Evolutionary conservation across 257 asterid genomes (phyloP), one percentile per base, ranked within the genome.

Genomic region (Lavandula angustifolia): DNA sequence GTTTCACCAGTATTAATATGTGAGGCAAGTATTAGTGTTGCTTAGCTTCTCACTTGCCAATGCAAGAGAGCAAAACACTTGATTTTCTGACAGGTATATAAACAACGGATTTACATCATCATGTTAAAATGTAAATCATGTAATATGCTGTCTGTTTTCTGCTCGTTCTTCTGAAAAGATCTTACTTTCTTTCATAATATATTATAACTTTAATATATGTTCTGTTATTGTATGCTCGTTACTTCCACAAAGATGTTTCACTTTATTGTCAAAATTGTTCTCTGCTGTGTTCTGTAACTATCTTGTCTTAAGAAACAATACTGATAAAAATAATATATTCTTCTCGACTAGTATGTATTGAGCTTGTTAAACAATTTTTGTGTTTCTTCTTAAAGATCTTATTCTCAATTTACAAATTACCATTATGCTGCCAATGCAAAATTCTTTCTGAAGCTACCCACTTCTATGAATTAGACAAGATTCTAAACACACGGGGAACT

Each of bases 11-110:
- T 18, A 33, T 3, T 32, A 55, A 53, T 9, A 44, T 49, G 10
- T 55, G 44, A 54, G 43, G 71, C 54, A 29, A 55, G n/a, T 32
- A 12, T 12, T 31, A 54, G 35, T 55, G 8, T 17, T 44, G 8
- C 43, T 46, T 46, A 41, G 34, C 37, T 41, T 60, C 40, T 17
- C 2, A 22, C 27, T 22, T 22, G 27, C 27, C 27, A 0, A 22
- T 22, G 27, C 27, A 22, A 22, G 27, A 22, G 27, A 22, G 27
- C 27, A 22, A 22, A 22, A 22, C 2, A 22, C 2, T 22, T 22
- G 27, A 22, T 22, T 22, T 1, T 22, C 27, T 22, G 27, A 0
- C 27, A 22, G 27, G 27, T 22, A 22, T 22, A 0, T 22, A 22
- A 22, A 22, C 27, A 22, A 22, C 2, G 27, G 27, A 22, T 22